Conservation (phyloP, 1,284 basidiomycete genomes). For the Inonotus obliquus region DNA sequence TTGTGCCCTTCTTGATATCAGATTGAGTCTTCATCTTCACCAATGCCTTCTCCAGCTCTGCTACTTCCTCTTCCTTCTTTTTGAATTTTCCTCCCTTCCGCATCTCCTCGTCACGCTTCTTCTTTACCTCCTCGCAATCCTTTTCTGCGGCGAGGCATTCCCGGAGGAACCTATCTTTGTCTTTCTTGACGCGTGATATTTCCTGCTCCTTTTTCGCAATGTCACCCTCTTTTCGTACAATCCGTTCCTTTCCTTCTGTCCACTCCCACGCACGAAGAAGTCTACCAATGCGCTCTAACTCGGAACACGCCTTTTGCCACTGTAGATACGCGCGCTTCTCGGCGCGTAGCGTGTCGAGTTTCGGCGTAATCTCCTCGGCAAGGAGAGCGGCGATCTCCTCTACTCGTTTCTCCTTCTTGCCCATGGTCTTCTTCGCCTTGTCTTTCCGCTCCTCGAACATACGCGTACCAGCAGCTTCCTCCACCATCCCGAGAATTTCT, state of each 20-base stretch:
- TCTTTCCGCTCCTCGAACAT: constrained; percentile 99
- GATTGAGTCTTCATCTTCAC: constrained; percentile 86
- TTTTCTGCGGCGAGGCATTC: constrained; percentile 51
- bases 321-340: constrained; percentile 91
- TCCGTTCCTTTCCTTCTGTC: constrained; percentile 50
- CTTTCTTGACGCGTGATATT: constrained; percentile 42
- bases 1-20: constrained; percentile 75
- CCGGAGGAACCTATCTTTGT: constrained; percentile 44
- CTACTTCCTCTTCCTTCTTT: constrained; percentile 75
- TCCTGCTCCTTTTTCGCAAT: constrained; percentile 46
- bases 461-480: constrained; percentile 96
- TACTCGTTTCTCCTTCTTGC: constrained; percentile 96
- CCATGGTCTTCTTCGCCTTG: constrained; percentile 95
- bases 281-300: constrained; percentile 87
- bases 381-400: constrained; percentile 83
- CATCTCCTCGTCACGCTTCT: constrained; percentile 59
- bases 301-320: constrained; percentile 86
- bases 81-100: constrained; percentile 78
- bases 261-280: constrained; percentile 90
- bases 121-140: constrained; percentile 52
- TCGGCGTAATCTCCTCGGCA: constrained; percentile 91
- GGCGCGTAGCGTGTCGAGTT: constrained; percentile 84
- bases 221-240: constrained; percentile 47
- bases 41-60: constrained; percentile 78
- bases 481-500: constrained; percentile 98